phyloP scores from a whole-genome alignment of 805 yeast species.

The Komagataella kurtzmanii region DNA sequence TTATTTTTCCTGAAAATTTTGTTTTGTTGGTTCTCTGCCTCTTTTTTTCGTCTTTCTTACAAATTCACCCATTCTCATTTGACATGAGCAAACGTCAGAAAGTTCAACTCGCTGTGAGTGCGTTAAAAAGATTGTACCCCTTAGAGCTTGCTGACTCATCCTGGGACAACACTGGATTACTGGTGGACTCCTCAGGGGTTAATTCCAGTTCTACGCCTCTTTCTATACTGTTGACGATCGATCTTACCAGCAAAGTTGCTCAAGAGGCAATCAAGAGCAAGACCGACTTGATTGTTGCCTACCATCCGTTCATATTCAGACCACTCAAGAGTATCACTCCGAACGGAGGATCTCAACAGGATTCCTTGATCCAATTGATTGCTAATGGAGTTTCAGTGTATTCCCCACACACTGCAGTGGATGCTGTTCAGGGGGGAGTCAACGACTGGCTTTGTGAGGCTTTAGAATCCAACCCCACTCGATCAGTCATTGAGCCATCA shows the following conservation, averaged over 20 bases:
- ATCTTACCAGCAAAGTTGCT: slow-evolving; percentile 71
- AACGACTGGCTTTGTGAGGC: slow-evolving; percentile 82
- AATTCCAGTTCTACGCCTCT: slow-evolving; percentile 8
- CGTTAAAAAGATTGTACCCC: slow-evolving; percentile 72
- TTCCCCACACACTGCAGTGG: slow-evolving; percentile 93
- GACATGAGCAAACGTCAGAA: slow-evolving; percentile 5
- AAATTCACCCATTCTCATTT: slow-evolving; percentile 2
- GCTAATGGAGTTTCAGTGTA: slow-evolving; percentile 78
- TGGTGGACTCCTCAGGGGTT: slow-evolving; percentile 50
- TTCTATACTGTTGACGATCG: slow-evolving; percentile 58
- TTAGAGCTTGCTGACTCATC: slow-evolving; percentile 64
- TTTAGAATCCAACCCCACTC: slow-evolving; percentile 12
- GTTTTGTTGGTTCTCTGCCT: background rate
- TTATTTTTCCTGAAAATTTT: background rate
- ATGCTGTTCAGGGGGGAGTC: slow-evolving; percentile 86
- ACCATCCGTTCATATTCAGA: slow-evolving; percentile 88
- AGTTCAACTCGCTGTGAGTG: slow-evolving; percentile 31
- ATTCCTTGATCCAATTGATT: slow-evolving; percentile 57
- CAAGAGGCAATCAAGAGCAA: slow-evolving; percentile 61
- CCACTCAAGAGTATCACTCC: slow-evolving; percentile 66
- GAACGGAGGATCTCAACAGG: slow-evolving; percentile 65
- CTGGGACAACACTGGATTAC: slow-evolving; percentile 94
- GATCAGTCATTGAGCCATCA: slow-evolving; percentile 29
- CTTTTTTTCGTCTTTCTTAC: slow-evolving; percentile 1
- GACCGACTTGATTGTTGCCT: slow-evolving; percentile 59